Conservation (phyloP, 495 filamentous ascomycete species). For the Thozetella sp. region DNA sequence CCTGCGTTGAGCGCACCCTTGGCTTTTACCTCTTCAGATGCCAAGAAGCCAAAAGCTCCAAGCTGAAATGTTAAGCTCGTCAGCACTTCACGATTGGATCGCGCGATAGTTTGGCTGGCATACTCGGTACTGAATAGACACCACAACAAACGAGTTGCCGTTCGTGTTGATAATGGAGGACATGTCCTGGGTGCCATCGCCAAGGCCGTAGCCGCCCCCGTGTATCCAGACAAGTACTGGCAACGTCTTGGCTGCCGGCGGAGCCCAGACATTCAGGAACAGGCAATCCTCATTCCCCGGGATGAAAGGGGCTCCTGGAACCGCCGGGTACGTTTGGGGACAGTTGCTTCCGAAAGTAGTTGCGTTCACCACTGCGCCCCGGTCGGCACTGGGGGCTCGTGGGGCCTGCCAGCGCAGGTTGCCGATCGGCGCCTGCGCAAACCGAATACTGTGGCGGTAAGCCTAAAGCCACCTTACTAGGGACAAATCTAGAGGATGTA, state of each 20-base stretch:
- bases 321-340: slow-evolving; percentile 12
- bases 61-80: slow-evolving; percentile 18
- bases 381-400: neutral
- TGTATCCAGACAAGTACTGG: slow-evolving; percentile 44
- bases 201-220: slow-evolving; percentile 40
- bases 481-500: no score
- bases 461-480: no score
- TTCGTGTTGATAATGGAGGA: slow-evolving; percentile 13
- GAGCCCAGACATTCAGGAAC: slow-evolving; percentile 41
- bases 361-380: neutral
- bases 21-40: slow-evolving; percentile 17
- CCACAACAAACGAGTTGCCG: slow-evolving; percentile 23
- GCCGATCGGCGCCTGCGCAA: slow-evolving; percentile 33
- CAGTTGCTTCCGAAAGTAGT: slow-evolving; percentile 6
- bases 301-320: slow-evolving; percentile 8
- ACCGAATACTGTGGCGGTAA: slow-evolving; percentile 33
- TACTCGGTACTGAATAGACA: slow-evolving; percentile 29
- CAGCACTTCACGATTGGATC: slow-evolving; percentile 13
- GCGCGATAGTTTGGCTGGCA: slow-evolving; percentile 11
- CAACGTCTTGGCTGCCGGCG: slow-evolving; percentile 15
- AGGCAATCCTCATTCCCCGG: slow-evolving; percentile 37
- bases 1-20: slow-evolving; percentile 26
- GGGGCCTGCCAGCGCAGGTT: slow-evolving; percentile 34
- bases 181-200: slow-evolving; percentile 30
- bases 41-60: slow-evolving; percentile 23